A percentile compares a stretch with the other conserved stretches of the same genome.
These are phyloP conservation scores for Nannizziopsis arthrosporioides DNA, from an alignment of 2,329 filamentous ascomycete genomes.

Conservation along the genomic window DNA sequence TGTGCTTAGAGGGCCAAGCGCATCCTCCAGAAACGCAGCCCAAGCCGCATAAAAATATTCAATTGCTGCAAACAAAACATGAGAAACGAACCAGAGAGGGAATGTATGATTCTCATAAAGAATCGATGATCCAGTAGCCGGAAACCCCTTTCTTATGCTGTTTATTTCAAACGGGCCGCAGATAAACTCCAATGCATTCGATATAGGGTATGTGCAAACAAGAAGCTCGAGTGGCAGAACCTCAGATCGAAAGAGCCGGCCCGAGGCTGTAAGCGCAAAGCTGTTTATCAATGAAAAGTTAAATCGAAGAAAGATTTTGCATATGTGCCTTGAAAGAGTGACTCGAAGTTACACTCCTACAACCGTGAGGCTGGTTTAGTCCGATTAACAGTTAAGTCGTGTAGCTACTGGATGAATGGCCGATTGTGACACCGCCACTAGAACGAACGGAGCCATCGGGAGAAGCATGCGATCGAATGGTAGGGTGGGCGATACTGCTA, in stretches of 20 bases:
- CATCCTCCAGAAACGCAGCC: too few species aligned
- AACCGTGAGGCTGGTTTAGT: too few species aligned
- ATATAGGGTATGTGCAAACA: constrained; percentile 8
- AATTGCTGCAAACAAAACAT: background rate
- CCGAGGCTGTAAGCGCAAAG: constrained; percentile 8
- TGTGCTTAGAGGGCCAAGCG: too few species aligned
- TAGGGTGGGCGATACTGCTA: constrained; percentile 22
- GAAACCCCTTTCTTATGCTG: constrained; percentile 8
- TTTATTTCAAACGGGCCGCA: background rate
- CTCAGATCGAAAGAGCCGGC: background rate
- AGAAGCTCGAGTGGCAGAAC: background rate
- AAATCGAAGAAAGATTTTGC: background rate
- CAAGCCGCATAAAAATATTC: background rate
- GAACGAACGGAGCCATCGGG: constrained; percentile 30
- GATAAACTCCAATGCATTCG: constrained; percentile 8
- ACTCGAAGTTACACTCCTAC: background rate
- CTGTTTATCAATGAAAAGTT: background rate
- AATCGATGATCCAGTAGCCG: constrained; percentile 1
- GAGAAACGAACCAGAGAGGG: background rate
- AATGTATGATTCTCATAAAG: background rate
- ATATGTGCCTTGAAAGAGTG: background rate
- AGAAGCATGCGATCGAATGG: constrained; percentile 22
- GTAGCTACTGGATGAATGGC: constrained; percentile 14
- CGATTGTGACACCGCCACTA: constrained; percentile 32
- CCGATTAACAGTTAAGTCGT: too few species aligned